Evolutionary conservation across 1,139 yeast species (phyloP).

Genomic region (Yamadazyma jaroonii): DNA sequence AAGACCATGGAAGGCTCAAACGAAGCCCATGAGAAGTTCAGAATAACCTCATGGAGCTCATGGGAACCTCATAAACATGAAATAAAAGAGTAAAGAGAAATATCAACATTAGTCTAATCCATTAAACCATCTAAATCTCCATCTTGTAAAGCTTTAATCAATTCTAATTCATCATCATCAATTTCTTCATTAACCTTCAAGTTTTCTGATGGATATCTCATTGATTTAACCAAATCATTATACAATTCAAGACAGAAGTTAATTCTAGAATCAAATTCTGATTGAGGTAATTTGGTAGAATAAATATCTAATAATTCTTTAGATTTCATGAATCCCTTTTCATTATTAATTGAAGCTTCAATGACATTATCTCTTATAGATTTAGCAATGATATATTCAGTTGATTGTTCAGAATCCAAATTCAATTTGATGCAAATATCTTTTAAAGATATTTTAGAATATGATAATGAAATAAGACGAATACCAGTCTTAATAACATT

Average conservation of each 20-base stretch:
- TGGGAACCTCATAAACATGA: no score
- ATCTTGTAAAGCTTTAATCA: constrained; percentile 48
- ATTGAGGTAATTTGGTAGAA: constrained; percentile 84
- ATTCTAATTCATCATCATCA: constrained; percentile 43
- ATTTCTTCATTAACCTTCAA: constrained; percentile 22
- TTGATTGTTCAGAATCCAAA: constrained; percentile 90
- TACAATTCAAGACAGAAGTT: constrained; percentile 87
- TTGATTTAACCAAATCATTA: constrained; percentile 89
- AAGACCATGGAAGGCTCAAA: no score
- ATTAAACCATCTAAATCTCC: constrained; percentile 51
- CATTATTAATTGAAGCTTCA: constrained; percentile 91
- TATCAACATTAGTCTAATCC: constrained; percentile 30
- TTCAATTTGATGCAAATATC: constrained; percentile 89
- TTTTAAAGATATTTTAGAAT: constrained; percentile 85
- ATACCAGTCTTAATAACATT: constrained; percentile 98
- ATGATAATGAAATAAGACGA: constrained; percentile 86
- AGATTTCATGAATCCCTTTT: constrained; percentile 88
- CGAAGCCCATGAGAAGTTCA: no score
- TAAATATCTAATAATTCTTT: constrained; percentile 84
- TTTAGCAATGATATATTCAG: constrained; percentile 95
- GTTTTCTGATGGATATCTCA: constrained; percentile 76
- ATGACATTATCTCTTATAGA: constrained; percentile 97
- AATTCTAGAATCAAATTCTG: constrained; percentile 88
- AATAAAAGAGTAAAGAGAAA: constrained; percentile 1
- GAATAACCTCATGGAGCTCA: no score